Conservation (phyloP, 2,329 filamentous ascomycete genomes). For the Fusarium austroafricanum region DNA sequence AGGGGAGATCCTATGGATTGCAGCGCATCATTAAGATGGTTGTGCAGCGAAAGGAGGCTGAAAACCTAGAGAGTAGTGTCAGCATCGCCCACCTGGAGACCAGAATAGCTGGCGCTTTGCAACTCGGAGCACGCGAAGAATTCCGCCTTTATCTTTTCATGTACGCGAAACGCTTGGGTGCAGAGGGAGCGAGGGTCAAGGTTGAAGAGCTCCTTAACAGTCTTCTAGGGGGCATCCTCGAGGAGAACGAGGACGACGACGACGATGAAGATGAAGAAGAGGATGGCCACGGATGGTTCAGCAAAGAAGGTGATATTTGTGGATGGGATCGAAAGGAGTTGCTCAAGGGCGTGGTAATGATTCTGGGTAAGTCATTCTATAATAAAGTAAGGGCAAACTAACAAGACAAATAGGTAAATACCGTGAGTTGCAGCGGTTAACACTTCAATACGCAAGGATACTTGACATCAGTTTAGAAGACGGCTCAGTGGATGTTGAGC, state of each 20-base stretch:
- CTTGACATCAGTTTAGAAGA: conserved; percentile 70
- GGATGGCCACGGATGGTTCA: conserved; percentile 70
- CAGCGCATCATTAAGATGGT: conserved; percentile 92
- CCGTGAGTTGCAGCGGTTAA: conserved; percentile 90
- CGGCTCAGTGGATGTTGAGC: conserved; percentile 57
- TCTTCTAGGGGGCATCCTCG: conserved; percentile 77
- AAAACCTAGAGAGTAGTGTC: conserved; percentile 89
- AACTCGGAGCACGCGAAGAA: conserved; percentile 87
- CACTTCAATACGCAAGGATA: conserved; percentile 93
- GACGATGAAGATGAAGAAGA: conserved; percentile 48
- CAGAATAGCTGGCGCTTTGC: conserved; percentile 87
- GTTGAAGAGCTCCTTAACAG: conserved; percentile 91
- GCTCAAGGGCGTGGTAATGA: conserved; percentile 89
- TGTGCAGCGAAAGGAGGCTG: conserved; percentile 88
- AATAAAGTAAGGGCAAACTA: conserved; percentile 43
- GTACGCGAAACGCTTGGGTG: conserved; percentile 95
- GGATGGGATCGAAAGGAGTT: conserved; percentile 92
- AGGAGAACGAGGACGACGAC: conserved; percentile 61
- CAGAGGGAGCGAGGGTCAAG: conserved; percentile 87
- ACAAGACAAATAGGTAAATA: conserved; percentile 78
- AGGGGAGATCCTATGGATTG: conserved; percentile 90
- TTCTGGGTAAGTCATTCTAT: conserved; percentile 77
- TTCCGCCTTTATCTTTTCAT: conserved; percentile 96
- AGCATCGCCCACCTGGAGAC: conserved; percentile 97
- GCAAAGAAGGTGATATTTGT: conserved; percentile 78